Evolutionary conservation across 139 green algal genomes (phyloP), one percentile per base, ranked within the genome.

Genomic region (Diplosphaera chodatii): DNA sequence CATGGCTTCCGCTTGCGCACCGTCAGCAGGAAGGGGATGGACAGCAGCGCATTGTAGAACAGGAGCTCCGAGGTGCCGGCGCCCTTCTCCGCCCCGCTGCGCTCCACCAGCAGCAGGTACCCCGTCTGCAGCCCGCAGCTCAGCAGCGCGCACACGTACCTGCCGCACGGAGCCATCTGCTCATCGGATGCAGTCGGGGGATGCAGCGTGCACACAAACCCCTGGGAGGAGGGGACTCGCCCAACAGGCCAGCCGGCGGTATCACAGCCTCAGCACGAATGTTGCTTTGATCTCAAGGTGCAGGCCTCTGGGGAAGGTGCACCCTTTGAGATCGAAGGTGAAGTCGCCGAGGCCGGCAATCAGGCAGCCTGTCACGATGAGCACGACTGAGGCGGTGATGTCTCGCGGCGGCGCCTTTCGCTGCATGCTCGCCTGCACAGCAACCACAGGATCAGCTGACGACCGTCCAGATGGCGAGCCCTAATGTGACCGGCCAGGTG

Each of bases 31-130:
- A 86, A 72, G 21, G 85, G 85, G n/a, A 87, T 48, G 13, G 80
- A 88, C 28, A 89, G 83, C 13, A 87, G 21, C 1, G 80, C 72
- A 41, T 90, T 89, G 74, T 89, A 90, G 34, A 78, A 37, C 66
- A 91, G 67, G 32, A 91, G 68, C 74, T 87, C 81, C 31, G 55
- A 41, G 37, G 29, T 74, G 68, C 41, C 48, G 6, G 74, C 23
- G 5, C 48, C 66, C 37, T 75, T 68, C 20, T 68, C 63, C 4
- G 67, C 70, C 2, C 74, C 82, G 0, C 70, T 81, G 16, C 34
- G 80, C 82, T 96, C 87, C 41, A 95, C 89, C 28, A 92, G 70
- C 40, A 96, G 73, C 70, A 96, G 75, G 73, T 96, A 96, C 0
- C 70, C 69, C 2, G 85, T 83, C 77, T 94, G 89, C 63, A 80